Conservation (phyloP, 2,329 filamentous ascomycete genomes). For the Erysiphe pulchra region DNA sequence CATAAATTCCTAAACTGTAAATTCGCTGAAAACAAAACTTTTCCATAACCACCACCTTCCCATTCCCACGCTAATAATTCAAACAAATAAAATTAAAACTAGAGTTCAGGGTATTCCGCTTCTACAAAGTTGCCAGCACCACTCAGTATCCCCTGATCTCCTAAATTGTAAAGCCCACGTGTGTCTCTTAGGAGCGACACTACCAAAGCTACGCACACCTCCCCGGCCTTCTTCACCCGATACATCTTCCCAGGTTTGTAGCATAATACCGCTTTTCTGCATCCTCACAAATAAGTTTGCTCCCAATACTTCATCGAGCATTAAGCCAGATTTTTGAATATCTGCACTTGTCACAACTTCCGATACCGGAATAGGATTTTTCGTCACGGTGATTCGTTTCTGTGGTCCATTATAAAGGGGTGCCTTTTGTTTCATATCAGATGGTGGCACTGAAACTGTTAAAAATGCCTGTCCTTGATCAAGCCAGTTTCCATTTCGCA, state of each 20-base stretch:
- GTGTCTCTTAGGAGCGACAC: conserved; percentile 7
- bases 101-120: neutral
- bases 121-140: conserved; percentile 8
- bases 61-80: too few relatives aligned
- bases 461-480: conserved; percentile 70
- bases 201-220: conserved; percentile 8
- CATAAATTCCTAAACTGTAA: too few relatives aligned
- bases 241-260: conserved; percentile 11
- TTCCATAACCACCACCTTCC: too few relatives aligned
- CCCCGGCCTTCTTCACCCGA: conserved; percentile 8
- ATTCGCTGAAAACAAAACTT: too few relatives aligned
- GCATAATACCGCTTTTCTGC: conserved; percentile 7
- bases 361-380: conserved; percentile 2
- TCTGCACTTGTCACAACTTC: conserved; percentile 1
- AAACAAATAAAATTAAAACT: too few relatives aligned
- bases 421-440: conserved; percentile 30
- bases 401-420: conserved; percentile 40
- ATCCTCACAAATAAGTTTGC: conserved; percentile 7
- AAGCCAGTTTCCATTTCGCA: conserved; percentile 58
- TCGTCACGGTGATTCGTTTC: conserved; percentile 74
- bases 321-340: conserved; percentile 1
- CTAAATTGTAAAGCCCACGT: conserved; percentile 10
- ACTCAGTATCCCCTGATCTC: conserved; percentile 8
- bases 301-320: conserved; percentile 8
- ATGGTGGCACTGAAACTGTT: conserved; percentile 54